A percentile compares a stretch with the other conserved stretches of the same genome.
phyloP scores from a whole-genome alignment of 768 basidiomycete species.

The Pleurotus pulmonarius region DNA sequence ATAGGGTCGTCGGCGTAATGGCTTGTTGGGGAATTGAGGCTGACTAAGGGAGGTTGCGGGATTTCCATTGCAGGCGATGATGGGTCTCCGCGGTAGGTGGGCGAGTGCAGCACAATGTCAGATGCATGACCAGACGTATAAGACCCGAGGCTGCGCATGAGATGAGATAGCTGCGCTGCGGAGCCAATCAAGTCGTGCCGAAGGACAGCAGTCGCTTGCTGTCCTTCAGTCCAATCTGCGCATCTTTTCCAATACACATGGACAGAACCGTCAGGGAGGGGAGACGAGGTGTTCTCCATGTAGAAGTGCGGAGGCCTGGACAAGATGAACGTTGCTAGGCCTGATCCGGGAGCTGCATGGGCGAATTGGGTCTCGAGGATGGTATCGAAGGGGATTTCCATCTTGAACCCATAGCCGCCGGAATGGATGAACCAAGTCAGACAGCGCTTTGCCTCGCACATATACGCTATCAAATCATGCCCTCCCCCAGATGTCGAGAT shows the following conservation, averaged over 20 bases:
- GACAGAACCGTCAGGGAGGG: constrained; percentile 25
- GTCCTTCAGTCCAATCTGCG: constrained; percentile 74
- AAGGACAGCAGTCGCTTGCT: constrained; percentile 61
- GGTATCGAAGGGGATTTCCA: constrained; percentile 72
- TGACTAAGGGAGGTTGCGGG: constrained; percentile 33
- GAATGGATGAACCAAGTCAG: constrained; percentile 81
- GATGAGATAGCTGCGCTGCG: constrained; percentile 53
- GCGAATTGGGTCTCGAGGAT: constrained; percentile 58
- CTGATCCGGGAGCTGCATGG: constrained; percentile 50
- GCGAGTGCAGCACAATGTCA: constrained; percentile 32
- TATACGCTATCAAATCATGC: constrained; percentile 73
- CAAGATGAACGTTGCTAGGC: constrained; percentile 60
- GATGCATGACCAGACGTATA: constrained; percentile 19
- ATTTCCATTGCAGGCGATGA: constrained; percentile 32
- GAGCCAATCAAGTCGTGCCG: constrained; percentile 66
- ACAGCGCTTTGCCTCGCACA: constrained; percentile 62
- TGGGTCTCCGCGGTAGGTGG: constrained; percentile 25
- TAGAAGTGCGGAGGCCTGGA: constrained; percentile 69
- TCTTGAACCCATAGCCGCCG: constrained; percentile 73
- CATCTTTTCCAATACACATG: constrained; percentile 58
- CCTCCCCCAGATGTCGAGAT: constrained; percentile 51
- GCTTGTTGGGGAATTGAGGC: constrained; percentile 23
- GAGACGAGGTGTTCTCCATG: constrained; percentile 42
- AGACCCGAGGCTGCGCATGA: constrained; percentile 44
- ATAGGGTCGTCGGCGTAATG: constrained; percentile 21